Percentiles rank a stretch among this genome's conserved stretches.
These are phyloP conservation scores for Euphorbia corollata DNA, from an alignment of 441 rosid species.

Conservation along the genomic window DNA sequence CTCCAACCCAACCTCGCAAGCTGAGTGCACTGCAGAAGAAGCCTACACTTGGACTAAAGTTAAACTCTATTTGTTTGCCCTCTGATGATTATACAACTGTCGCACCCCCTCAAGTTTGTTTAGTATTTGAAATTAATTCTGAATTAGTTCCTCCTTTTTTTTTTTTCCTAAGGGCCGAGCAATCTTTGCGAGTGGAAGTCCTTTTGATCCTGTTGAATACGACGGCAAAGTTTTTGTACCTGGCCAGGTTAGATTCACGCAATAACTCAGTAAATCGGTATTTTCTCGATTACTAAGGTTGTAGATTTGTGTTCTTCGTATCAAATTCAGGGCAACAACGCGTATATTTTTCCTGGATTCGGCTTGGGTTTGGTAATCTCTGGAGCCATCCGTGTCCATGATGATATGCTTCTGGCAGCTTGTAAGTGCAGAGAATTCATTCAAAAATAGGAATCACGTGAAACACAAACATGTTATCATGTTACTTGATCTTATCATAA, in stretches of 20 bases:
- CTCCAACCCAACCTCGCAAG: conserved; percentile 87
- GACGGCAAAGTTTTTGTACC: conserved; percentile 55
- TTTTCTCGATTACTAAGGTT: not conserved
- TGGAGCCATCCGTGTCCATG: conserved; percentile 86
- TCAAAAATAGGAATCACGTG: not conserved
- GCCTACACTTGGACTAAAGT: conserved; percentile 88
- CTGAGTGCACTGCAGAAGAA: conserved; percentile 90
- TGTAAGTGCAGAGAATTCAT: no score
- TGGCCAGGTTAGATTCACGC: conserved; percentile 56
- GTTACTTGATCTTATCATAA: no score
- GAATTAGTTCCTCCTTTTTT: not conserved
- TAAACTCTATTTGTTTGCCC: not conserved
- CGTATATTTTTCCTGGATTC: conserved; percentile 87
- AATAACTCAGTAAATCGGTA: conserved; percentile 11
- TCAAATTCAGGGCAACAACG: conserved; percentile 72
- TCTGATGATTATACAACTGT: not conserved
- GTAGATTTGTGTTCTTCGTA: conserved; percentile 10
- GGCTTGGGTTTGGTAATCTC: conserved; percentile 85
- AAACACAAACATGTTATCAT: not conserved
- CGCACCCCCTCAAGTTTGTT: no score
- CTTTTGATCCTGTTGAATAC: conserved; percentile 65
- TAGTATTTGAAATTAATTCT: conserved; percentile 10
- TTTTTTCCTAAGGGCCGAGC: conserved; percentile 53
- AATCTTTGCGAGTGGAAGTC: conserved; percentile 88
- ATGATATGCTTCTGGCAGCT: conserved; percentile 86